Evolutionary conservation across 1,284 basidiomycete species (phyloP).

Genomic region (Somion occarium): DNA sequence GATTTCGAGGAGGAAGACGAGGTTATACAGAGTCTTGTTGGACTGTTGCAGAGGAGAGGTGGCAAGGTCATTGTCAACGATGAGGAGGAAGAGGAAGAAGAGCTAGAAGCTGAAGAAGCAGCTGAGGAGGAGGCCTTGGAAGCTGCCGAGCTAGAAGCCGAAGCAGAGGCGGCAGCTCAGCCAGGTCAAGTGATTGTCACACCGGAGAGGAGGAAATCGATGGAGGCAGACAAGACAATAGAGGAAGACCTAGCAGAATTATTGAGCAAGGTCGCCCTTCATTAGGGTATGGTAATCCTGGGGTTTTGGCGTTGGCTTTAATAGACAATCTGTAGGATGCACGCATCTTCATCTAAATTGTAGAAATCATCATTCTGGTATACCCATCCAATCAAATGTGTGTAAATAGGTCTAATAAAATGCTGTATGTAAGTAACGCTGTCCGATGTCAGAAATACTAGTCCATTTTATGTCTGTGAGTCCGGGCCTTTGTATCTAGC

Average conservation of each 20-base stretch:
- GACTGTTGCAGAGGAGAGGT: slow-evolving; percentile 67
- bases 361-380: too few species aligned
- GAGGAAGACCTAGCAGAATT: slow-evolving; percentile 58
- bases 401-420: background rate
- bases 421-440: background rate
- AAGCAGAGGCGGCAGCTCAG: slow-evolving; percentile 32
- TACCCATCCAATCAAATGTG: background rate
- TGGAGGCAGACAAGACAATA: slow-evolving; percentile 26
- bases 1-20: slow-evolving; percentile 75
- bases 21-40: slow-evolving; percentile 58
- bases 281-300: slow-evolving; percentile 4
- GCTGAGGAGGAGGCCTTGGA: slow-evolving; percentile 43
- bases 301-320: background rate
- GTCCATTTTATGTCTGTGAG: background rate
- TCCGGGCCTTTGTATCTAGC: slow-evolving; percentile 44
- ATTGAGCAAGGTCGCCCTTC: slow-evolving; percentile 50
- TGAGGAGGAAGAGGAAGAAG: slow-evolving; percentile 80
- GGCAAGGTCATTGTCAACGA: slow-evolving; percentile 55
- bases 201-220: background rate
- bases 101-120: slow-evolving; percentile 60
- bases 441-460: too few species aligned
- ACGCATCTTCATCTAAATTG: too few species aligned
- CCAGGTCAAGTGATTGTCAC: slow-evolving; percentile 22
- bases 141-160: slow-evolving; percentile 20
- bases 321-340: too few species aligned